Evolutionary conservation across 139 green algal genomes (phyloP).

Genomic region (Chlamydomonas sp.): DNA sequence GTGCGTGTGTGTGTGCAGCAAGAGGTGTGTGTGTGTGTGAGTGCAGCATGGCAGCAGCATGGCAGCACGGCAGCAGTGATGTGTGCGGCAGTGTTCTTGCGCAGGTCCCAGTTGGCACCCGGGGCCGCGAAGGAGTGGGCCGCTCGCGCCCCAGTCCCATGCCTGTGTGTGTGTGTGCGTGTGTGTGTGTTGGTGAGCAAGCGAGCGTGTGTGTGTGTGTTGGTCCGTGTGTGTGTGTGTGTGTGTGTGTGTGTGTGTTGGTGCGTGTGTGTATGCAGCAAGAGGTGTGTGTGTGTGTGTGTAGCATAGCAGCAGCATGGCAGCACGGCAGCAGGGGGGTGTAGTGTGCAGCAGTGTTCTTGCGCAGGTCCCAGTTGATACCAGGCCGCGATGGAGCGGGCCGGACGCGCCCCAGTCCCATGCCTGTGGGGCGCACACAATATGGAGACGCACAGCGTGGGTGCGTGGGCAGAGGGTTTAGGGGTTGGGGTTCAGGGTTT

Average conservation of each 20-base stretch:
- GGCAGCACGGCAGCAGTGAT: too few relatives aligned
- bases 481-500: too few relatives aligned
- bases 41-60: not conserved
- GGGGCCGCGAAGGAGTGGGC: constrained; percentile 64
- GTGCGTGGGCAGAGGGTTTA: too few relatives aligned
- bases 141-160: constrained; percentile 61
- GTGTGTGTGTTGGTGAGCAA: too few relatives aligned
- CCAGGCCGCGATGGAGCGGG: constrained; percentile 68
- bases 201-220: too few relatives aligned
- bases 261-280: not conserved
- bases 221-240: too few relatives aligned
- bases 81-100: constrained; percentile 35
- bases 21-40: not conserved
- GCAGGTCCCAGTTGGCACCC: constrained; percentile 79
- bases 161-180: constrained; percentile 20
- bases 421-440: too few relatives aligned
- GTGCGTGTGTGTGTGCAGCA: not conserved
- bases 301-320: not conserved
- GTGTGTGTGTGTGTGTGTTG: too few relatives aligned
- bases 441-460: too few relatives aligned
- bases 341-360: constrained; percentile 19
- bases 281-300: not conserved
- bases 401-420: constrained; percentile 66
- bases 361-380: constrained; percentile 77
- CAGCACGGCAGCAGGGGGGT: too few relatives aligned